phyloP scores from a whole-genome alignment of 768 basidiomycete species.

The Naganishia kalamii region DNA sequence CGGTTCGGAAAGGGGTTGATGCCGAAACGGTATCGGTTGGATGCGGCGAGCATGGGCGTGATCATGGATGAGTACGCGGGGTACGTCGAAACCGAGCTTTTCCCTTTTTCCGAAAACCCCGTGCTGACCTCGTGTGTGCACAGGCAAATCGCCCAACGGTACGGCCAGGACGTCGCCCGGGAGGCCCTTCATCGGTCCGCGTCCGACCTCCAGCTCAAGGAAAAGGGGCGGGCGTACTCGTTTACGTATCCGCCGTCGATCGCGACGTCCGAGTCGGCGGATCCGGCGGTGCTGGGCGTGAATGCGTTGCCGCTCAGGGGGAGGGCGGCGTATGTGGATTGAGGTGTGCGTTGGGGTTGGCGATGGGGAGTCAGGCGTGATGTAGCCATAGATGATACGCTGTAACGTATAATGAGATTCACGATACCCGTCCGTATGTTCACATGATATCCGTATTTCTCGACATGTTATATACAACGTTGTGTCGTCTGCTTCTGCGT shows the following conservation, averaged over 20 bases:
- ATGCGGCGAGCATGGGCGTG: conserved; percentile 66
- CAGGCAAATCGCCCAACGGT: conserved; percentile 69
- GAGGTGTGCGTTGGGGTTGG: too few relatives aligned
- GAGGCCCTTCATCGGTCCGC: conserved; percentile 59
- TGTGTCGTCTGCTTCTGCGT: neutral
- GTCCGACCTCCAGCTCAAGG: conserved; percentile 52
- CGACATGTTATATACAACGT: neutral
- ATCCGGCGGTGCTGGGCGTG: conserved; percentile 10
- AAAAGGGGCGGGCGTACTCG: conserved; percentile 19
- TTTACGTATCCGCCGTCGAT: conserved; percentile 9
- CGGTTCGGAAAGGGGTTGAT: conserved; percentile 83
- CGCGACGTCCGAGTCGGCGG: neutral
- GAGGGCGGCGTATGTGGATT: neutral
- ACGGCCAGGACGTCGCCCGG: conserved; percentile 60
- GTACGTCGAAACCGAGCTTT: conserved; percentile 47
- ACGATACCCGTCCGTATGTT: too few relatives aligned
- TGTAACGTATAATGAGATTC: too few relatives aligned
- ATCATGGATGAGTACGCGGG: conserved; percentile 80
- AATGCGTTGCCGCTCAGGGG: conserved; percentile 5
- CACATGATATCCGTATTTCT: too few relatives aligned
- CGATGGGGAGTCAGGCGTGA: too few relatives aligned
- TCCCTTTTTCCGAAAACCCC: neutral
- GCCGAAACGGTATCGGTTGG: conserved; percentile 73
- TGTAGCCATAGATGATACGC: too few relatives aligned
- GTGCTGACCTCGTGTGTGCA: neutral